phyloP scores from a whole-genome alignment of 192 early-diverging fungal genomes.

The Podila clonocystis region DNA sequence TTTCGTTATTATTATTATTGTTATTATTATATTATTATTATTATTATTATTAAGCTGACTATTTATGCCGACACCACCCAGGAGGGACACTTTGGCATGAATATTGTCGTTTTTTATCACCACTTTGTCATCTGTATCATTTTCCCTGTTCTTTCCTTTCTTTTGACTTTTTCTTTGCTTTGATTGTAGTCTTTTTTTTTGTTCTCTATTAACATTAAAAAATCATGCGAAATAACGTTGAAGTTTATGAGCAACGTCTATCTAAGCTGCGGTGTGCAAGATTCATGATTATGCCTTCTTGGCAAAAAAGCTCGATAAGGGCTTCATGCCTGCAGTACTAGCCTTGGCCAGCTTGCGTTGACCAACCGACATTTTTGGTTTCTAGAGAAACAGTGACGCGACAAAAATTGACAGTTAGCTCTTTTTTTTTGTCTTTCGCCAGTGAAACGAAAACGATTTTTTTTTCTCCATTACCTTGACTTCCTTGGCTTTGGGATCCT shows the following conservation, averaged over 20 bases:
- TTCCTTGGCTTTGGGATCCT: constrained; percentile 39
- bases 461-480: constrained; percentile 28
- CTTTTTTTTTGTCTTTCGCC: no score
- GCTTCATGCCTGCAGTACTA: constrained; percentile 59
- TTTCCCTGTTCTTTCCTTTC: background rate
- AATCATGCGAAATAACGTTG: no score
- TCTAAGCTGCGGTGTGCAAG: background rate
- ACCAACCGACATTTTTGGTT: constrained; percentile 56
- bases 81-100: no score
- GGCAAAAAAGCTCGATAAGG: constrained; percentile 55
- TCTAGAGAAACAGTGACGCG: constrained; percentile 22
- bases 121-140: background rate
- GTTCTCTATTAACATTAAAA: background rate
- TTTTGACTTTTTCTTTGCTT: background rate
- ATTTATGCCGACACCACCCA: no score
- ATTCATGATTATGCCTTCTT: constrained; percentile 29
- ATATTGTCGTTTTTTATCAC: background rate
- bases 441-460: no score
- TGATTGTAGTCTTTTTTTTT: background rate
- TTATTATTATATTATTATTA: no score
- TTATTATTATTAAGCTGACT: no score
- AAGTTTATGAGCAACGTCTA: no score
- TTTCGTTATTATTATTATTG: no score
- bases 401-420: background rate
- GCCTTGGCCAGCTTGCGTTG: constrained; percentile 58